Percentiles rank a stretch among this genome's conserved stretches.
These are phyloP conservation scores for Elsinoe fawcettii DNA, from an alignment of 2,329 filamentous ascomycete species.

Conservation along the genomic window DNA sequence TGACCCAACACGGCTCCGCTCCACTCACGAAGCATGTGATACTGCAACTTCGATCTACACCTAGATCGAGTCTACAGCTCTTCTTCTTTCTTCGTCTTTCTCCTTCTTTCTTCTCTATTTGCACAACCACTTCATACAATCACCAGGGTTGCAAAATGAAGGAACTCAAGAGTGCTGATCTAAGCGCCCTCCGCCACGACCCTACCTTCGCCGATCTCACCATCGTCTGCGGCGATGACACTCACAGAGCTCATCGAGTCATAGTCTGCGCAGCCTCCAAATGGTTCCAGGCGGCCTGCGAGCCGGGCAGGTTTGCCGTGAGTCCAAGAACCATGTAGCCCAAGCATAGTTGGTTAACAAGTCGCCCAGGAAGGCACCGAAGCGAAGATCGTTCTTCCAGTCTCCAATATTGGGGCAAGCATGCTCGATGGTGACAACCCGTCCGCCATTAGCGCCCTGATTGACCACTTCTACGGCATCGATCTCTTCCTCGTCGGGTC, in stretches of 20 bases:
- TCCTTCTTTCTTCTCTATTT: not conserved
- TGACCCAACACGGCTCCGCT: not conserved
- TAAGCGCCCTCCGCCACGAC: not conserved
- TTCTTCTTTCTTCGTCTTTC: not conserved
- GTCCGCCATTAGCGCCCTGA: not conserved
- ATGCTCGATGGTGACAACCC: not conserved
- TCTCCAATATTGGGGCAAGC: not conserved
- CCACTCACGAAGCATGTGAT: not conserved
- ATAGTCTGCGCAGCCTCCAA: conserved; percentile 21
- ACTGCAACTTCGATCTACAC: not conserved
- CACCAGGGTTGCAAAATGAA: not conserved
- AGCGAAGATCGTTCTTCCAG: not conserved
- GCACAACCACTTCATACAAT: not conserved
- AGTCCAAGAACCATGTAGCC: not conserved
- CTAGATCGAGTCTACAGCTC: not conserved
- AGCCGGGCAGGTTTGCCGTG: not conserved
- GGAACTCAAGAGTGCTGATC: not conserved
- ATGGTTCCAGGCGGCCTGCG: conserved; percentile 21
- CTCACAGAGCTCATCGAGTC: conserved; percentile 20
- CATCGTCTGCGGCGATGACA: conserved; percentile 17
- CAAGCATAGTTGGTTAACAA: not conserved
- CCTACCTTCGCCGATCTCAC: not conserved
- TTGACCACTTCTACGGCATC: not conserved
- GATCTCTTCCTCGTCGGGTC: not conserved
- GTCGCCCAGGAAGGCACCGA: not conserved